Evolutionary conservation across 2,329 filamentous ascomycete species (phyloP).

Genomic region (Ceratocystis harringtonii): DNA sequence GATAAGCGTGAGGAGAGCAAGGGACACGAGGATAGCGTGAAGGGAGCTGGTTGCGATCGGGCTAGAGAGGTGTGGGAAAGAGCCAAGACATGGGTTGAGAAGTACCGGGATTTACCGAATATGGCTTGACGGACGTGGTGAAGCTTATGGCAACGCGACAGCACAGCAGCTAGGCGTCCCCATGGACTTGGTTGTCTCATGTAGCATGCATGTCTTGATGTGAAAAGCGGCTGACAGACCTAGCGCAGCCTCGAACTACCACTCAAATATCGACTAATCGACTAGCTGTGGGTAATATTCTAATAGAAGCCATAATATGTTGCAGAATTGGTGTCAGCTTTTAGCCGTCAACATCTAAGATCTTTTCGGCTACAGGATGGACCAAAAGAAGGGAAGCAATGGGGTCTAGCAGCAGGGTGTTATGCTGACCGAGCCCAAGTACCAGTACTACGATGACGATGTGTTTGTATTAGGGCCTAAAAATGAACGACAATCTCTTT

Average conservation of each 20-base stretch:
- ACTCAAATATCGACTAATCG: background rate
- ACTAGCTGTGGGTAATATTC: background rate
- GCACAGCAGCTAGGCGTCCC: background rate
- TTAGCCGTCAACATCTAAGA: background rate
- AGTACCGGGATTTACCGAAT: background rate
- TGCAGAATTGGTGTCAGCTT: background rate
- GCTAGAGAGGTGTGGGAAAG: conserved; percentile 8
- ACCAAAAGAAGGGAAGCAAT: background rate
- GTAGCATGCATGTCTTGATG: background rate
- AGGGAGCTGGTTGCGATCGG: background rate
- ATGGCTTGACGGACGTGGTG: background rate
- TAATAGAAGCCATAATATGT: background rate
- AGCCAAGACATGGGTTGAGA: conserved; percentile 10
- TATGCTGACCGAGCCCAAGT: no score
- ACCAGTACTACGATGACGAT: no score
- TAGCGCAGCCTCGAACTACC: background rate
- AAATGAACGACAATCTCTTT: no score
- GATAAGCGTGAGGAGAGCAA: background rate
- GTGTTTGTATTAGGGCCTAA: no score
- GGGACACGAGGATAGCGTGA: background rate
- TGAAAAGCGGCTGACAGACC: background rate
- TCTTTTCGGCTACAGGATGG: background rate
- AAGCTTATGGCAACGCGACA: background rate
- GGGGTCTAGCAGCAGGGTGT: no score
- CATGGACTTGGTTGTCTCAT: background rate